A percentile compares a stretch with the other conserved stretches of the same genome.
phyloP scores from a whole-genome alignment of 1,284 basidiomycete species.

The Rhodotorula glutinis region DNA sequence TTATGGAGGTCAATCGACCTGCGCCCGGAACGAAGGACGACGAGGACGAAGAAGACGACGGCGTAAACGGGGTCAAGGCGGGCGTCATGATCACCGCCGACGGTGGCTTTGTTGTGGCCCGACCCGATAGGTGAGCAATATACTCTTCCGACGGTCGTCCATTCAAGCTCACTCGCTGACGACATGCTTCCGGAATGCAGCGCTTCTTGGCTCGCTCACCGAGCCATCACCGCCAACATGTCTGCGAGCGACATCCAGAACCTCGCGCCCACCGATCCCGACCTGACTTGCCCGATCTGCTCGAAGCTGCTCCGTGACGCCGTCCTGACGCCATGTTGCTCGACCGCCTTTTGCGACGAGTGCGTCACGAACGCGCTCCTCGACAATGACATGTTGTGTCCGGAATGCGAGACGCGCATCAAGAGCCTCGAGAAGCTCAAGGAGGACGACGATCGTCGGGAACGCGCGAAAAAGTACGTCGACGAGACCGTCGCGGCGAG shows the following conservation, averaged over 20 bases:
- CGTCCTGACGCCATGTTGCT: conserved; percentile 86
- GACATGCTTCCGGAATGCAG: conserved; percentile 50
- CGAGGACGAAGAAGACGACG: background rate
- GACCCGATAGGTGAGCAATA: conserved; percentile 66
- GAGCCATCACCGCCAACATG: conserved; percentile 67
- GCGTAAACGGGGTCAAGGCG: conserved; percentile 47
- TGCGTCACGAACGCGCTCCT: conserved; percentile 86
- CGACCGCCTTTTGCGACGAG: conserved; percentile 86
- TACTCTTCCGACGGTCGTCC: background rate
- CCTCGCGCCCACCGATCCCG: conserved; percentile 66
- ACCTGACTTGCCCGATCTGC: conserved; percentile 81
- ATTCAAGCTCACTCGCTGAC: background rate
- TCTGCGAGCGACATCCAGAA: conserved; percentile 82
- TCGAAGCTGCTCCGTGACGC: conserved; percentile 83
- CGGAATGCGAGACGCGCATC: conserved; percentile 79
- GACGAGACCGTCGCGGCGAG: conserved; percentile 78
- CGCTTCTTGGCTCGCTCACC: conserved; percentile 87
- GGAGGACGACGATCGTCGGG: conserved; percentile 71
- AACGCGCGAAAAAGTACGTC: conserved; percentile 73
- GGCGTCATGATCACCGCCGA: conserved; percentile 96
- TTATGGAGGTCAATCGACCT: conserved; percentile 91
- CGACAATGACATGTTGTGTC: conserved; percentile 89
- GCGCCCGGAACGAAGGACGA: conserved; percentile 45
- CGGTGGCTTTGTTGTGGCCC: conserved; percentile 90
- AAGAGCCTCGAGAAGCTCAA: conserved; percentile 77